Evolutionary conservation across 2,329 filamentous ascomycete genomes (phyloP), one percentile per base, ranked within the genome.

Genomic region (Stromatinia cepivora): DNA sequence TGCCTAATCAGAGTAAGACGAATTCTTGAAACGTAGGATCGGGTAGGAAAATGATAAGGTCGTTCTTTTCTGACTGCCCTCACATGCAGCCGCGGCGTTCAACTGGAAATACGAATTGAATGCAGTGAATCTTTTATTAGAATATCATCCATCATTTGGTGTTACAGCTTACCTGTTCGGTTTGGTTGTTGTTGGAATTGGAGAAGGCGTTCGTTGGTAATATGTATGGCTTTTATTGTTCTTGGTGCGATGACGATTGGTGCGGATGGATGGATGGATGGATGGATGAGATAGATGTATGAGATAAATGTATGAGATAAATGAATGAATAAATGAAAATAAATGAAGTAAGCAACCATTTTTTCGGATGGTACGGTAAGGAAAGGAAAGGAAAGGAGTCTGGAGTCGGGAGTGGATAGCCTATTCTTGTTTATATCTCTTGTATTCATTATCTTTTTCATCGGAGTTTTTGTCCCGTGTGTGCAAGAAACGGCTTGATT

Each of bases 111-210:
- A 46, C 13, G 42, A 45, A 34, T n/a, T n/a, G 31, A 11, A n/a
- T 46, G 58, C 42, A 61, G 22, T 20, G 42, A 34, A 20, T 28
- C 15, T 62, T 25, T 61, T 50, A 50, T 62, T 62, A 62, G 59
- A 62, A 17, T 11, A 62, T 48, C 22, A 62, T 31, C 22, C 22
- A 34, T 34, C 25, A 25, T 17, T 28, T 34, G 20, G 6, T 22
- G 6, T 17, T 13, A n/a, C n/a, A n/a, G n/a, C n/a, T n/a, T n/a
- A 42, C 39, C 39, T 42, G 31, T 31, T 31, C 31, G 31, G 31
- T n/a, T n/a, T n/a, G n/a, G n/a, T n/a, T n/a, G n/a, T n/a, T n/a
- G n/a, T n/a, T n/a, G n/a, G n/a, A n/a, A n/a, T n/a, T 13, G 25
- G 39, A 46, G 22, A 61, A 61, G 57, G 57, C 39, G 57, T 59